A percentile compares a stretch with the other conserved stretches of the same genome.
These are phyloP conservation scores for Diospyros lotus DNA, from an alignment of 148 eudicot species.

Conservation along the genomic window DNA sequence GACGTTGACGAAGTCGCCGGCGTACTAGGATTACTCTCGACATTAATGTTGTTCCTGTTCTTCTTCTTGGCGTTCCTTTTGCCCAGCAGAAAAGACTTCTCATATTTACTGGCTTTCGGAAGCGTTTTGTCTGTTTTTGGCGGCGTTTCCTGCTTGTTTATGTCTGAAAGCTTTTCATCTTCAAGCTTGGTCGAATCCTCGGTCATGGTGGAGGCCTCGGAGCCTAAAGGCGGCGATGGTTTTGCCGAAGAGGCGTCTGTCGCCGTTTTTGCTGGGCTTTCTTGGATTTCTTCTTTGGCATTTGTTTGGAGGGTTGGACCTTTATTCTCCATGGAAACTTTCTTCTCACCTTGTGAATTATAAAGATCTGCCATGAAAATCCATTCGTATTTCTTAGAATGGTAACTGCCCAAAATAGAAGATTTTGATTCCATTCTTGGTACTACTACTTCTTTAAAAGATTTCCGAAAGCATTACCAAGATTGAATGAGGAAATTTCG, in stretches of 20 bases:
- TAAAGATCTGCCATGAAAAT: constrained; percentile 12
- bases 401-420: no score
- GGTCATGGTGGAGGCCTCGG: constrained; percentile 37
- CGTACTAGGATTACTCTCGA: neutral
- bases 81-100: neutral
- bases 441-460: neutral
- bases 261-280: constrained; percentile 11
- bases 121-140: neutral
- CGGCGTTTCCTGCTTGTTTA: neutral
- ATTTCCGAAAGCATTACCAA: neutral
- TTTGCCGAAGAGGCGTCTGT: constrained; percentile 15
- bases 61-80: constrained; percentile 18
- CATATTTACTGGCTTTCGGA: no score
- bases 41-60: constrained; percentile 2
- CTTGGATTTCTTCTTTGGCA: neutral
- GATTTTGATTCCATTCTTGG: neutral
- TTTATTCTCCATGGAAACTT: constrained; percentile 6
- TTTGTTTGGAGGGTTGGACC: neutral
- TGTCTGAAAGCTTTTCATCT: constrained; percentile 7
- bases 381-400: neutral
- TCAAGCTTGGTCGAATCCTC: constrained; percentile 24
- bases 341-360: constrained; percentile 9
- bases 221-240: constrained; percentile 22
- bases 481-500: constrained; percentile 24
- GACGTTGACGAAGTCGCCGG: neutral